A percentile compares a stretch with the other conserved stretches of the same genome.
These are phyloP conservation scores for Ciborinia camelliae DNA, from an alignment of 2,329 filamentous ascomycete species.

Conservation along the genomic window DNA sequence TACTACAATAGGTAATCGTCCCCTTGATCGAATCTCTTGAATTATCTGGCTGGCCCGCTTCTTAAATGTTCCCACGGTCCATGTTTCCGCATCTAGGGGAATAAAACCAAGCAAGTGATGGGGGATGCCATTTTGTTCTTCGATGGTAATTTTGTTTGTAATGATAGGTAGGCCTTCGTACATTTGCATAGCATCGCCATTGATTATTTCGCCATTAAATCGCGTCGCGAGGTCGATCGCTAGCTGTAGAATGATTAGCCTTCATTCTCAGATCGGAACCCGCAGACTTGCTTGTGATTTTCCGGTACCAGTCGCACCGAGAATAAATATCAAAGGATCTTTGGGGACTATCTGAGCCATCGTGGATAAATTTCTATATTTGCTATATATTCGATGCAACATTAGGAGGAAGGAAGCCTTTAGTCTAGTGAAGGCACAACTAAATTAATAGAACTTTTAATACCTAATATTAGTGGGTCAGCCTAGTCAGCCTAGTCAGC, in stretches of 20 bases:
- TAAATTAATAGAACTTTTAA: not conserved
- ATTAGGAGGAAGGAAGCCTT: conserved; percentile 19
- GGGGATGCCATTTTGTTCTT: conserved; percentile 74
- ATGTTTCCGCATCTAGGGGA: conserved; percentile 70
- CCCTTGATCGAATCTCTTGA: conserved; percentile 70
- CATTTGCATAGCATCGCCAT: conserved; percentile 97
- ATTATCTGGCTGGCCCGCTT: conserved; percentile 66
- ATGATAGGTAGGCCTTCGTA: conserved; percentile 90
- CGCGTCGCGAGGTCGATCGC: conserved; percentile 81
- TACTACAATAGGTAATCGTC: conserved; percentile 83
- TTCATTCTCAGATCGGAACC: not conserved
- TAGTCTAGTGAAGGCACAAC: not conserved
- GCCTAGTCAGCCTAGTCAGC: conserved; percentile 7
- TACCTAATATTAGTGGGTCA: not conserved
- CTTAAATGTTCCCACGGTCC: conserved; percentile 78
- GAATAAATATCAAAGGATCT: conserved; percentile 70
- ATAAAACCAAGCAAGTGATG: conserved; percentile 87
- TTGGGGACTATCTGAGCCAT: conserved; percentile 40
- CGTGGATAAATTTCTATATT: conserved; percentile 19
- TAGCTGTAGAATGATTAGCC: conserved; percentile 32
- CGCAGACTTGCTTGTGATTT: conserved; percentile 70
- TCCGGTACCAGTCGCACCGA: conserved; percentile 89
- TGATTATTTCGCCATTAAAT: conserved; percentile 92
- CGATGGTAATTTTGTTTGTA: conserved; percentile 81
- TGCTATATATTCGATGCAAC: conserved; percentile 21